phyloP scores from a whole-genome alignment of 2,329 filamentous ascomycete species.

The Colletotrichum sojae region DNA sequence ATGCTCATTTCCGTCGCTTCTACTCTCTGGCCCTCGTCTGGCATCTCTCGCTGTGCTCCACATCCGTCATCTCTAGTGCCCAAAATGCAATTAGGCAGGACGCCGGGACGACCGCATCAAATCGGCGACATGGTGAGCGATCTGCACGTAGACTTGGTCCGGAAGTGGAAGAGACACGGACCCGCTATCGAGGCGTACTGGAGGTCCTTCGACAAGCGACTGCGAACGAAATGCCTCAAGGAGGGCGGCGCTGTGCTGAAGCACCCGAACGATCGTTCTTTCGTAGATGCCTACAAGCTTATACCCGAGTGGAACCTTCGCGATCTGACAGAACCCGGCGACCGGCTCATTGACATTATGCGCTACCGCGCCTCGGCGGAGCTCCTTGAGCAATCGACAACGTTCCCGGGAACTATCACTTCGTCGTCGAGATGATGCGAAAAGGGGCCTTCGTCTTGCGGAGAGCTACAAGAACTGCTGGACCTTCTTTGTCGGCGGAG shows the following conservation, averaged over 20 bases:
- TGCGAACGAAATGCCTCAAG: slow-evolving; percentile 53
- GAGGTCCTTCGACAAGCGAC: slow-evolving; percentile 53
- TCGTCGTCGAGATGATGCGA: slow-evolving; percentile 53
- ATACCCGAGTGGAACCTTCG: slow-evolving; percentile 60
- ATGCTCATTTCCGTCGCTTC: no score
- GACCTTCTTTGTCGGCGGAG: slow-evolving; percentile 53
- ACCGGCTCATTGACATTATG: slow-evolving; percentile 56
- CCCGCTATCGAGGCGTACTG: slow-evolving; percentile 45
- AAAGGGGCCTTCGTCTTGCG: slow-evolving; percentile 49
- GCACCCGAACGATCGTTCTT: slow-evolving; percentile 50
- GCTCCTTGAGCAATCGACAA: slow-evolving; percentile 53
- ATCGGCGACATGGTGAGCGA: not conserved
- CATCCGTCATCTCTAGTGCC: no score
- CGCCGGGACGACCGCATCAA: not conserved
- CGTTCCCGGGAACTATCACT: slow-evolving; percentile 51
- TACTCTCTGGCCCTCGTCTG: no score
- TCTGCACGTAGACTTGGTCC: not conserved
- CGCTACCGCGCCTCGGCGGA: slow-evolving; percentile 53
- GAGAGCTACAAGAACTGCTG: slow-evolving; percentile 50
- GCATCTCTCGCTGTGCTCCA: no score
- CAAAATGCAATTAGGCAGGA: not conserved
- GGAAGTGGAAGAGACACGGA: not conserved
- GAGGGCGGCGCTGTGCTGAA: slow-evolving; percentile 54
- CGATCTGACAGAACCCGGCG: slow-evolving; percentile 53
- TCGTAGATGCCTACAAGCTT: slow-evolving; percentile 56